phyloP scores from a whole-genome alignment of 441 rosid species.

The Brassica hybrid region DNA sequence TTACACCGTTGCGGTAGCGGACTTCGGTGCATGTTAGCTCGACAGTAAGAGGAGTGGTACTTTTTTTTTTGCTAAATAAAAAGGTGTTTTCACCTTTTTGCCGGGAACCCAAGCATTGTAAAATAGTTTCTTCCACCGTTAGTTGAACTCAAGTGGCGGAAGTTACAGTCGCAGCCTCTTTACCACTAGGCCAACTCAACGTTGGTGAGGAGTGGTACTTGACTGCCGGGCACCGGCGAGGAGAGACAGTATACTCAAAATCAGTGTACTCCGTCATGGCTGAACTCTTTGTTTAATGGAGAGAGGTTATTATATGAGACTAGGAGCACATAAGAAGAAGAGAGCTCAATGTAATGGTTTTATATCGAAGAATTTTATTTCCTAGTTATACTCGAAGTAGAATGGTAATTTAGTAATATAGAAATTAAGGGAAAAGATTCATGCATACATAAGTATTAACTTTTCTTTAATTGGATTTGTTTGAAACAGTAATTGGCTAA shows the following conservation, averaged over 20 bases:
- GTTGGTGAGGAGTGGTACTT: too few species aligned
- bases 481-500: neutral
- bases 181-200: too few species aligned
- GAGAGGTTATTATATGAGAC: neutral
- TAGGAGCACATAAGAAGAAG: neutral
- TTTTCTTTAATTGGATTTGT: neutral
- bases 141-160: too few species aligned
- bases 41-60: neutral
- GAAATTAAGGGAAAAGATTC: neutral
- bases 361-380: neutral
- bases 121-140: too few species aligned
- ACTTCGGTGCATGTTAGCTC: conserved; percentile 21
- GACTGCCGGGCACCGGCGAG: neutral
- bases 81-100: too few species aligned
- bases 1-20: neutral
- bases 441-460: neutral
- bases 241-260: conserved; percentile 2
- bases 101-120: too few species aligned
- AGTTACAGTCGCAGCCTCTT: too few species aligned
- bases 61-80: too few species aligned
- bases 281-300: neutral
- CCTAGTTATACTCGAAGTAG: neutral
- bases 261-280: neutral
- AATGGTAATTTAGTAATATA: neutral
- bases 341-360: neutral